Evolutionary conservation across 306 rosid genomes (phyloP), one percentile per base, ranked within the genome.

Genomic region (Ochetophila trinervis): DNA sequence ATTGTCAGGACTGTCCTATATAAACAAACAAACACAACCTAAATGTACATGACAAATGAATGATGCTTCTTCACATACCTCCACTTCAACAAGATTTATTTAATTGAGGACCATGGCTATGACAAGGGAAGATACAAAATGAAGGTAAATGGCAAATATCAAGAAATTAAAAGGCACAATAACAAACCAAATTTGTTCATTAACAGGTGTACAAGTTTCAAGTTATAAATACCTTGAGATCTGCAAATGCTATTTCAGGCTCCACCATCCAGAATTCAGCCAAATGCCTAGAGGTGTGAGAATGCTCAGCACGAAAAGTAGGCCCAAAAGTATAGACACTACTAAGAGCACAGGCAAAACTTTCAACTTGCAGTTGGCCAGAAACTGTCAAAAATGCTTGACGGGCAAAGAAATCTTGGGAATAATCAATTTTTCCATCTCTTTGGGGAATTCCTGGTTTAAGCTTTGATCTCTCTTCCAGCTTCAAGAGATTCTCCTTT

Each of bases 251-350:
- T 67, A 94, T 76, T 83, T 94, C 99, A 30, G 99, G 99, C 69
- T 94, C 97, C 56, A 94, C 96, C 99, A 94, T 94, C 99, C 99
- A 94, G 79, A 94, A 94, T 65, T 94, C 99, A 15, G 99, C 95
- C 79, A 94, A 72, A 86, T 94, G 99, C 83, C 99, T 86, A 5
- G 99, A 74, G 55, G 99, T 90, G 73, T 94, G 99, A 77, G 99
- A 94, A 53, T 94, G 74, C 86, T 94, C 99, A 0, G 99, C 99
- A 10, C 99, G 95, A 73, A 94, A 94, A 5, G 99, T 94, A 0
- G 99, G 97, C 44, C 96, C 99, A 80, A 90, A 94, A 1, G 99
- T 94, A 76, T 94, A 94, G n/a, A 94, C 99, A 17, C 84, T 85
- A 65, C 90, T 86, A 40, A 93, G 95, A 59, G 91, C 73, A 77